phyloP scores from a whole-genome alignment of 2,329 filamentous ascomycete genomes.

The Nannizzia gypsea region DNA sequence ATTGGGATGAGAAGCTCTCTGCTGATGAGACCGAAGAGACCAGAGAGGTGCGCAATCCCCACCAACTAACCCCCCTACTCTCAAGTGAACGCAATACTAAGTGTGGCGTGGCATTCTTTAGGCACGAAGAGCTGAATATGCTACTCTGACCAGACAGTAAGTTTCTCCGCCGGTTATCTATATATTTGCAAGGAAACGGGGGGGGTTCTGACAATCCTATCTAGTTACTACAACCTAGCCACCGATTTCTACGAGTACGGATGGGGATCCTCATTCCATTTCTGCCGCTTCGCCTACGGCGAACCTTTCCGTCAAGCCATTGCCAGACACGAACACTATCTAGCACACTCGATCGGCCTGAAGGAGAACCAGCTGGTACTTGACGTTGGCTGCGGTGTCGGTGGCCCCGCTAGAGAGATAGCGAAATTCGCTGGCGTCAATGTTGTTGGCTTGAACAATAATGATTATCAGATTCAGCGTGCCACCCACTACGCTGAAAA shows the following conservation, averaged over 20 bases:
- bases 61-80: neutral
- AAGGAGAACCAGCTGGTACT: slow-evolving; percentile 79
- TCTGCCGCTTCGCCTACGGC: slow-evolving; percentile 80
- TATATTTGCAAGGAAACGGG: neutral
- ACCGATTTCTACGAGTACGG: slow-evolving; percentile 95
- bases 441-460: slow-evolving; percentile 92
- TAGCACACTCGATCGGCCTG: slow-evolving; percentile 78
- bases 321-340: slow-evolving; percentile 94
- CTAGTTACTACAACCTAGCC: slow-evolving; percentile 89
- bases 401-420: slow-evolving; percentile 89
- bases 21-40: slow-evolving; percentile 71
- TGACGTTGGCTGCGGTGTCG: slow-evolving; percentile 94
- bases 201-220: neutral
- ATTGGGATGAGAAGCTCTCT: slow-evolving; percentile 77
- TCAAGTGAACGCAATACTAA: neutral
- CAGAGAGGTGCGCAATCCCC: slow-evolving; percentile 51
- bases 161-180: slow-evolving; percentile 24
- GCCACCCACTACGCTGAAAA: slow-evolving; percentile 74
- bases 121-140: slow-evolving; percentile 77
- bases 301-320: slow-evolving; percentile 87
- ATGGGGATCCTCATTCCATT: slow-evolving; percentile 94
- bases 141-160: slow-evolving; percentile 82
- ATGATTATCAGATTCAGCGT: slow-evolving; percentile 96
- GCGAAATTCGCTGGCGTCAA: slow-evolving; percentile 88
- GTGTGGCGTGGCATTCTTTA: slow-evolving; percentile 25